Evolutionary conservation across 495 filamentous ascomycete genomes (phyloP).

Genomic region (Penicillium simplicissimum): DNA sequence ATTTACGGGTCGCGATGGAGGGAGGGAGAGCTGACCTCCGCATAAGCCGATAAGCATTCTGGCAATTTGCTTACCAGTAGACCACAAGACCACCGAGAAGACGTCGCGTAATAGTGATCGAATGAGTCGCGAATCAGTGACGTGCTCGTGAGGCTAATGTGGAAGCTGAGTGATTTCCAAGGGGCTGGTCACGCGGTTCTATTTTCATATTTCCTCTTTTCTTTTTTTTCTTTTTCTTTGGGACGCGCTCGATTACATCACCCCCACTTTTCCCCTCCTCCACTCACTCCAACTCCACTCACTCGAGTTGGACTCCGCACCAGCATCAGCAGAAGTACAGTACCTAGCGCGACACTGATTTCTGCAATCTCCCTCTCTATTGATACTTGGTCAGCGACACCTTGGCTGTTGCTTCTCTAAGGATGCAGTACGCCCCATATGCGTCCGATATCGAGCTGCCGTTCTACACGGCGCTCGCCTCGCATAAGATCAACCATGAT

Average conservation of each 20-base stretch:
- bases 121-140: not conserved
- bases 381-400: not conserved
- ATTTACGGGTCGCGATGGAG: conserved; percentile 6
- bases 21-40: conserved; percentile 62
- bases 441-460: conserved; percentile 90
- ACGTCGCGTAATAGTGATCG: not conserved
- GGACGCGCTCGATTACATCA: conserved; percentile 15
- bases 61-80: not conserved
- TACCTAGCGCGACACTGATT: not conserved
- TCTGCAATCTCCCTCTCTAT: not conserved
- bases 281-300: not conserved
- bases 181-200: conserved; percentile 14
- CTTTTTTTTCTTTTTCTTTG: conserved; percentile 5
- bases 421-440: conserved; percentile 77
- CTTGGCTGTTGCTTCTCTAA: not conserved
- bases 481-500: conserved; percentile 92
- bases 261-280: conserved; percentile 13
- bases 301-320: not conserved
- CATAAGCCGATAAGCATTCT: conserved; percentile 92
- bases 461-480: conserved; percentile 87
- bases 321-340: not conserved
- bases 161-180: conserved; percentile 7
- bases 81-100: not conserved
- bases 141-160: not conserved
- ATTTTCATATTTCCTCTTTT: conserved; percentile 2